Evolutionary conservation across 2,329 filamentous ascomycete species (phyloP).

Genomic region (Neofusicoccum cordaticola): DNA sequence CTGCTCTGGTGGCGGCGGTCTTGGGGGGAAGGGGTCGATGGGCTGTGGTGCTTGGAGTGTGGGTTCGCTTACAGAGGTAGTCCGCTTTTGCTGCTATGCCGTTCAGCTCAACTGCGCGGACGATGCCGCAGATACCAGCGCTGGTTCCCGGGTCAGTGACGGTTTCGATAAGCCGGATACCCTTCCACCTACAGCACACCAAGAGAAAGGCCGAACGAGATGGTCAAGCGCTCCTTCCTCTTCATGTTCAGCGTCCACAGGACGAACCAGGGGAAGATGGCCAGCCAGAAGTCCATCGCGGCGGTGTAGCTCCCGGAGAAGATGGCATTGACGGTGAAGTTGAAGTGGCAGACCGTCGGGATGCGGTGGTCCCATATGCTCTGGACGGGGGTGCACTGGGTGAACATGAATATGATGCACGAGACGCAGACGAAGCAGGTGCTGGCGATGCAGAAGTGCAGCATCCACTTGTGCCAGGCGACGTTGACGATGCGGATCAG

Average conservation of each 20-base stretch:
- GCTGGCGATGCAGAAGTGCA: conserved; percentile 31
- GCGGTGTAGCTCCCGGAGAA: conserved; percentile 5
- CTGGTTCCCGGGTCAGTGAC: conserved; percentile 3
- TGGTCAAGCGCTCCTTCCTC: conserved; percentile 29
- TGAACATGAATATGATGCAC: conserved; percentile 27
- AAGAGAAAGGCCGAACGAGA: conserved; percentile 30
- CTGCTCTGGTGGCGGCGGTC: no score
- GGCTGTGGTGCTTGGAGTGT: not conserved
- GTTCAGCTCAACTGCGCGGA: conserved; percentile 31
- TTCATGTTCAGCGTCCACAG: conserved; percentile 29
- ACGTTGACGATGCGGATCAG: conserved; percentile 29
- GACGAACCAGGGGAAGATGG: conserved; percentile 26
- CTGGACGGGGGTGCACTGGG: conserved; percentile 29
- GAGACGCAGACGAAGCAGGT: conserved; percentile 28
- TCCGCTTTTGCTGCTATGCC: conserved; percentile 27
- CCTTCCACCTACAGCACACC: conserved; percentile 18
- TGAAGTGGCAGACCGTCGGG: conserved; percentile 26
- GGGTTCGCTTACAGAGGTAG: conserved; percentile 24
- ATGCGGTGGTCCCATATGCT: conserved; percentile 30
- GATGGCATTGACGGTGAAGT: conserved; percentile 24
- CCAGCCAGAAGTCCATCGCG: conserved; percentile 28
- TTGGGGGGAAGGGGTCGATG: no score
- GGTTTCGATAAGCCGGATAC: no score
- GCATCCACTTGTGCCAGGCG: conserved; percentile 27
- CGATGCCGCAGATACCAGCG: conserved; percentile 30